Conservation (phyloP, 208 protist genomes). For the Spongospora subterranea region DNA sequence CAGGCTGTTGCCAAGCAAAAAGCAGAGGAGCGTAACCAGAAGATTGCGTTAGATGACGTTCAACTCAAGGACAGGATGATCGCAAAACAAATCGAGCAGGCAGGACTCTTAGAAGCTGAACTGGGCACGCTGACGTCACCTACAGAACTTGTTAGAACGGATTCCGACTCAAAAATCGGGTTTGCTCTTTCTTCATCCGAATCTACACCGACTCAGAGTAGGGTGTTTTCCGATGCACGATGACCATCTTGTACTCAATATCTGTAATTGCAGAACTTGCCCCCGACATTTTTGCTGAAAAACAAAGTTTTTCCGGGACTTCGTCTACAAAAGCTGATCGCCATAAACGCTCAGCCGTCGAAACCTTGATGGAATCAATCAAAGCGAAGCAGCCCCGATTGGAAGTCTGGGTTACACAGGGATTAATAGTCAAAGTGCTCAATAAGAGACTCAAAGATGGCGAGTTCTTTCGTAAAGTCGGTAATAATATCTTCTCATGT, state of each 20-base stretch:
- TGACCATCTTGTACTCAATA: neutral
- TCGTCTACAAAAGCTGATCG: neutral
- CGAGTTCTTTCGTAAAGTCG: conserved; percentile 75
- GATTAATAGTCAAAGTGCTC: conserved; percentile 74
- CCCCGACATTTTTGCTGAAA: neutral
- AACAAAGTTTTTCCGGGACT: neutral
- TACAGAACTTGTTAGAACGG: neutral
- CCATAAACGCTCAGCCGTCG: conserved; percentile 35
- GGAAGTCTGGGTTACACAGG: conserved; percentile 52
- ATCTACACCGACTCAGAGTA: neutral
- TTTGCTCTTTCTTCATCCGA: neutral
- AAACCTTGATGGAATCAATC: neutral
- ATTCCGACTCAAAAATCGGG: neutral
- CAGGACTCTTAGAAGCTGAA: neutral
- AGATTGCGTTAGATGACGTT: conserved; percentile 47
- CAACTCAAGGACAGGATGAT: conserved; percentile 15
- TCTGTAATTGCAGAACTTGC: neutral
- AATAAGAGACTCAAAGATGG: conserved; percentile 71
- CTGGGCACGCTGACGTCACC: neutral
- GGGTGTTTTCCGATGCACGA: neutral
- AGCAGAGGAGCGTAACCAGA: neutral
- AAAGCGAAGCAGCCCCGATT: neutral
- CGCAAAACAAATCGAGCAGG: conserved; percentile 48
- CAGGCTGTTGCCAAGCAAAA: neutral
- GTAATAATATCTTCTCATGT: conserved; percentile 47